Conservation (phyloP, 257 asterid genomes). For the Eucommia ulmoides region DNA sequence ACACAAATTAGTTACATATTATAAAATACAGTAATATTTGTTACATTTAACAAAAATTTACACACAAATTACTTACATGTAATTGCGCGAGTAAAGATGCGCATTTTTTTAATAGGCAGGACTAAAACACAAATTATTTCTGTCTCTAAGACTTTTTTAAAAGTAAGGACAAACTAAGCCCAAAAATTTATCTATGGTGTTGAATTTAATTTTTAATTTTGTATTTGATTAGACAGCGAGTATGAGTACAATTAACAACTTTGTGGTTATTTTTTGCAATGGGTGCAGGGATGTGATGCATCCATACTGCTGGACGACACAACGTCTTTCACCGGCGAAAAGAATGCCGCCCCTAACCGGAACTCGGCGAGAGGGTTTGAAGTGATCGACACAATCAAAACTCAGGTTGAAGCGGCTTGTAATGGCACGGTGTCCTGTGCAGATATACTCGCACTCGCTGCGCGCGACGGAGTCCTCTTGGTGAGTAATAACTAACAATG, state of each 20-base stretch:
- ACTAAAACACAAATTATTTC: no score
- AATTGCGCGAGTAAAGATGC: neutral
- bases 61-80: no score
- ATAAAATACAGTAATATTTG: no score
- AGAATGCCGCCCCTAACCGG: slow-evolving; percentile 28
- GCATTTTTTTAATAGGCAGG: neutral
- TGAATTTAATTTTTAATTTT: neutral
- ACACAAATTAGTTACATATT: no score
- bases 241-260: no score
- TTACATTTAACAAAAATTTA: no score
- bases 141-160: no score
- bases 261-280: no score
- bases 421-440: slow-evolving; percentile 33
- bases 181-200: neutral
- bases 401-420: slow-evolving; percentile 40
- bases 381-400: slow-evolving; percentile 33
- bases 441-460: slow-evolving; percentile 44
- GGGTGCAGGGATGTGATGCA: slow-evolving; percentile 35
- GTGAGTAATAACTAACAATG: slow-evolving; percentile 12
- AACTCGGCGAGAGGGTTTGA: slow-evolving; percentile 32
- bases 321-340: slow-evolving; percentile 27
- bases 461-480: slow-evolving; percentile 29
- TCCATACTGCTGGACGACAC: slow-evolving; percentile 33
- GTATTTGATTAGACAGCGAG: no score
- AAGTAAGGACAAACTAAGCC: neutral